phyloP scores from a whole-genome alignment of 202 grass and related monocot genomes.

The Zoysia matrella region DNA sequence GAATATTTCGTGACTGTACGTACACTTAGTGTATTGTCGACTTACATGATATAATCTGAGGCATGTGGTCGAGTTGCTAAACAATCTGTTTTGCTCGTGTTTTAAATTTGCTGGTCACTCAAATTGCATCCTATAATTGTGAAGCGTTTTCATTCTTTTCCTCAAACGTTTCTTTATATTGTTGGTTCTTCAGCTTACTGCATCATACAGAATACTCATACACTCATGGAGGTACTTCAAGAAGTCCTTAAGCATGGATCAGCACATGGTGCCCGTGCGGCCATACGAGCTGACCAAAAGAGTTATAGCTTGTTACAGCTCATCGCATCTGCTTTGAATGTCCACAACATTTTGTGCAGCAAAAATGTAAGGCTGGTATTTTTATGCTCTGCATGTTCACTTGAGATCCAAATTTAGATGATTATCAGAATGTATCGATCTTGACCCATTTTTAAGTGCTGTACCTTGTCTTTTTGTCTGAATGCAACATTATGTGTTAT shows the following conservation, averaged over 20 bases:
- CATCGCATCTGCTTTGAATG: slow-evolving; percentile 74
- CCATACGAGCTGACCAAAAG: slow-evolving; percentile 80
- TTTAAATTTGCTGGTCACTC: background rate
- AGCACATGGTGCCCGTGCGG: slow-evolving; percentile 46
- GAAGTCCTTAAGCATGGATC: slow-evolving; percentile 77
- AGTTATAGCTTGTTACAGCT: slow-evolving; percentile 76
- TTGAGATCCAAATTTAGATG: background rate
- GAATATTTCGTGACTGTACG: background rate
- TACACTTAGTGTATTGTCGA: background rate
- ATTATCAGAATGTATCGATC: slow-evolving; percentile 24
- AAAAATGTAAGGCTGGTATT: slow-evolving; percentile 45
- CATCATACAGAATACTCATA: slow-evolving; percentile 41
- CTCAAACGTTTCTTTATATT: slow-evolving; percentile 32
- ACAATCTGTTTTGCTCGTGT: background rate
- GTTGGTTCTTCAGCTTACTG: slow-evolving; percentile 51
- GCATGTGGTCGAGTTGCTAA: background rate
- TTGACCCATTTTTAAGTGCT: background rate
- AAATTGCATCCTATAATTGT: slow-evolving; percentile 17
- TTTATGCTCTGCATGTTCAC: slow-evolving; percentile 22
- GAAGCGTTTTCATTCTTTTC: slow-evolving; percentile 1
- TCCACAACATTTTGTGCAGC: slow-evolving; percentile 64
- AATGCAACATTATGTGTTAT: slow-evolving; percentile 32
- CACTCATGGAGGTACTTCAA: slow-evolving; percentile 88
- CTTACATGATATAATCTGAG: background rate
- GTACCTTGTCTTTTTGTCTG: slow-evolving; percentile 13